These are phyloP conservation scores for Orychophragmus violaceus DNA, from an alignment of 345 rosid genomes.

Conservation along the genomic window DNA sequence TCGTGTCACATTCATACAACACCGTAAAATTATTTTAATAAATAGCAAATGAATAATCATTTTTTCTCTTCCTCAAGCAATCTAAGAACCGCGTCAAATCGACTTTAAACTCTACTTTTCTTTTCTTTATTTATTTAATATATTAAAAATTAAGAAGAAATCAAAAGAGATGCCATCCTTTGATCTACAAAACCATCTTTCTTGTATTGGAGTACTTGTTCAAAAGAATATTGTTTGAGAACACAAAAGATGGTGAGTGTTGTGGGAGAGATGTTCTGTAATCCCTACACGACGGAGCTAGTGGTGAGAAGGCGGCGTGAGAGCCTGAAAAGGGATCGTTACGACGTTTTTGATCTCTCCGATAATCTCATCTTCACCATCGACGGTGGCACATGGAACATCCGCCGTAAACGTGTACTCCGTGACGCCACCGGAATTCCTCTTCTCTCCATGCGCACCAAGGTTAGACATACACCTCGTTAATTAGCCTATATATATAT, in stretches of 20 bases:
- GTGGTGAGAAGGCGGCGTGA: slow-evolving; percentile 40
- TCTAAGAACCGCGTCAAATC: not conserved
- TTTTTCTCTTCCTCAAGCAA: not conserved
- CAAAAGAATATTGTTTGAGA: not conserved
- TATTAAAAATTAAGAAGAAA: not conserved
- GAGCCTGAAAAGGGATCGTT: slow-evolving; percentile 32
- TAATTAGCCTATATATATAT: not conserved
- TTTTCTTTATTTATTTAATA: not conserved
- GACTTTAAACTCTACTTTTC: not conserved
- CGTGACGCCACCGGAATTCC: slow-evolving; percentile 51
- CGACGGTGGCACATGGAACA: slow-evolving; percentile 44
- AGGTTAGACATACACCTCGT: slow-evolving; percentile 30
- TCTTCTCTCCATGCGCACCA: slow-evolving; percentile 46
- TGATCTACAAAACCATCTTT: not conserved
- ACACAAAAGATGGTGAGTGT: slow-evolving; percentile 37
- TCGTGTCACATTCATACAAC: slow-evolving; percentile 15
- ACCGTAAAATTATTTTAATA: not conserved
- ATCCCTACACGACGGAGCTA: slow-evolving; percentile 51
- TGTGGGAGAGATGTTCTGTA: slow-evolving; percentile 46
- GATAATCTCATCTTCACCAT: slow-evolving; percentile 49
- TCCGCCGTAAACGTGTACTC: slow-evolving; percentile 41
- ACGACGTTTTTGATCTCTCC: slow-evolving; percentile 40
- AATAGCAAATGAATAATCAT: not conserved
- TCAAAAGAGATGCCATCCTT: not conserved
- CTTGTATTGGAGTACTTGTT: not conserved